These are phyloP conservation scores for Phoma sp. DNA, from an alignment of 2,329 filamentous ascomycete species.

Conservation along the genomic window DNA sequence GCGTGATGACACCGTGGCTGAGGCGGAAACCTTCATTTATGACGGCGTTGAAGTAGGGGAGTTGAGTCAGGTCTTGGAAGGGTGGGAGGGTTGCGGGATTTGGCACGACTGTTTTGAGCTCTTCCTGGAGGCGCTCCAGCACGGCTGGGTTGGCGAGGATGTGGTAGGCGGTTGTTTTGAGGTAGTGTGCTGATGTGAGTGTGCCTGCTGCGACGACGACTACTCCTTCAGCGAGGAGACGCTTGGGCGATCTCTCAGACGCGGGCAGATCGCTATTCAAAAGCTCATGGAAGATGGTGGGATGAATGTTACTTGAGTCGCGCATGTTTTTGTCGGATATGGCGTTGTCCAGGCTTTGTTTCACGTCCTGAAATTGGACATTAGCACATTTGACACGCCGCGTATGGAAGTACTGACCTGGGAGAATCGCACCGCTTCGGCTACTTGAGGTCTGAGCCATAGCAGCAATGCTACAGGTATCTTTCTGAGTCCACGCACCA, in stretches of 20 bases:
- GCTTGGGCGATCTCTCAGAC: background rate
- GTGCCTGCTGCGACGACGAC: constrained; percentile 18
- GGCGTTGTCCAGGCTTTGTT: background rate
- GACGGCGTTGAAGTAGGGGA: constrained; percentile 30
- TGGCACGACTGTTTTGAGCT: constrained; percentile 23
- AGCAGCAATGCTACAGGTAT: background rate
- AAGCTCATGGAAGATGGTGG: constrained; percentile 1
- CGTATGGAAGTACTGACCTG: background rate
- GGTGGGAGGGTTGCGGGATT: background rate
- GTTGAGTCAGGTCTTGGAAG: constrained; percentile 12
- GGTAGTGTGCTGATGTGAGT: constrained; percentile 17
- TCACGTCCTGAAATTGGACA: background rate
- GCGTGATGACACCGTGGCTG: constrained; percentile 29
- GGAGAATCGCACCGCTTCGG: background rate
- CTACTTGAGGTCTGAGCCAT: background rate
- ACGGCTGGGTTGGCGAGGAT: constrained; percentile 27
- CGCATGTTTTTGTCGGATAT: background rate
- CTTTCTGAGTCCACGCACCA: background rate
- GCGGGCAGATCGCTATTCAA: background rate
- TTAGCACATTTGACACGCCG: background rate
- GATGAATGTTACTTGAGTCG: background rate
- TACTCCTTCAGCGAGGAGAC: constrained; percentile 18
- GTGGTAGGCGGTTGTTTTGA: constrained; percentile 24
- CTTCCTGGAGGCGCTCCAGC: constrained; percentile 20
- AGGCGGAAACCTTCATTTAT: constrained; percentile 34